phyloP scores from a whole-genome alignment of 805 yeast species.

The Yarrowia sp. region DNA sequence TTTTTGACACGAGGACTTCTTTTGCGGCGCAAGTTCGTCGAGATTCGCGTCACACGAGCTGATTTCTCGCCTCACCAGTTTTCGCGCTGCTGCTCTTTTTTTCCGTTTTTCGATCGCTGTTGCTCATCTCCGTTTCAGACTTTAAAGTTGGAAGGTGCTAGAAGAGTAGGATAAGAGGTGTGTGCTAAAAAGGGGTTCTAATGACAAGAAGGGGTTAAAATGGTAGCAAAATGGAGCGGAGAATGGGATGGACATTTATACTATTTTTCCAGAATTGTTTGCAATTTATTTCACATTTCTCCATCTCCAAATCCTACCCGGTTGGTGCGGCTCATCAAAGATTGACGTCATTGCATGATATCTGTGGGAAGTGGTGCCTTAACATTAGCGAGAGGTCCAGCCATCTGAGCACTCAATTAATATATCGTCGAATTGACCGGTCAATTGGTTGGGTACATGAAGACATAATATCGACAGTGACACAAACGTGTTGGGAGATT shows the following conservation, averaged over 20 bases:
- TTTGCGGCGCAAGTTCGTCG: not conserved
- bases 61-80: not conserved
- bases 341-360: not conserved
- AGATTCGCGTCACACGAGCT: not conserved
- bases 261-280: no score
- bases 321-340: not conserved
- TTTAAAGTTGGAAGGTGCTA: not conserved
- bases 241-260: no score
- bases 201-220: no score
- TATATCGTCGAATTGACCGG: no score
- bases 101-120: not conserved
- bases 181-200: no score
- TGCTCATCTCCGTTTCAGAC: not conserved
- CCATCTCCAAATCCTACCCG: not conserved
- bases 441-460: not conserved
- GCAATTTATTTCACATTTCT: no score
- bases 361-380: conserved; percentile 2
- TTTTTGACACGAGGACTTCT: not conserved
- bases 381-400: conserved; percentile 5
- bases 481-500: not conserved
- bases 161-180: no score
- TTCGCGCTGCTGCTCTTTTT: not conserved
- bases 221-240: no score
- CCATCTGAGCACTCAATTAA: no score
- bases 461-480: not conserved